Conservation (phyloP, 2,329 filamentous ascomycete species). For the Pseudogymnoascus sp. region DNA sequence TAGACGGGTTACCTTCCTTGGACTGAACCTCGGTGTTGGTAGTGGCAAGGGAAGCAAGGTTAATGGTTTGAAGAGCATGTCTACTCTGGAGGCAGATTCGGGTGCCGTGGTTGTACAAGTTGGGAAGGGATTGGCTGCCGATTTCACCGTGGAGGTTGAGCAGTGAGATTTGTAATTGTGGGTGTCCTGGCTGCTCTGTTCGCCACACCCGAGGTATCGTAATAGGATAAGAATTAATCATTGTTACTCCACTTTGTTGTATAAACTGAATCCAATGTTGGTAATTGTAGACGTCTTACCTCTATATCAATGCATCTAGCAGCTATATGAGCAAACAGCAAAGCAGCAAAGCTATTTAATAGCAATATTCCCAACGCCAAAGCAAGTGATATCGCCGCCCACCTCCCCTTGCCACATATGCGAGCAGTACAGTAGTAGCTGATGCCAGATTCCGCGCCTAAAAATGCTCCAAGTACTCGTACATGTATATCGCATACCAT, state of each 20-base stretch:
- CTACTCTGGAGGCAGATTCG: background rate
- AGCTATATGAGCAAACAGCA: background rate
- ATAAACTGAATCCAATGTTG: background rate
- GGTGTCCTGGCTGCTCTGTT: background rate
- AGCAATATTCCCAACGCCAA: slow-evolving; percentile 2
- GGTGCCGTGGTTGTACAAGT: slow-evolving; percentile 16
- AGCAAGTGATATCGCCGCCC: background rate
- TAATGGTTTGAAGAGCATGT: background rate
- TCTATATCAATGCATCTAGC: background rate
- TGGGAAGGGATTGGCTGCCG: slow-evolving; percentile 14
- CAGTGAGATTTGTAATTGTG: background rate
- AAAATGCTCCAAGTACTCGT: background rate
- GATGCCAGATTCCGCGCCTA: background rate
- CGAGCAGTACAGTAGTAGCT: slow-evolving; percentile 5
- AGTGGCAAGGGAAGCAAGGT: slow-evolving; percentile 14
- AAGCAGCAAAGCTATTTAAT: background rate
- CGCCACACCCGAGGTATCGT: background rate
- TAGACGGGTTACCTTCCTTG: slow-evolving; percentile 43
- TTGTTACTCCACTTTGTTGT: background rate
- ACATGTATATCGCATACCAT: background rate
- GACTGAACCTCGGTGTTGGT: slow-evolving; percentile 19
- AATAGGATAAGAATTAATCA: slow-evolving; percentile 1
- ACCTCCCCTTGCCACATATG: background rate
- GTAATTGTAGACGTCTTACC: background rate
- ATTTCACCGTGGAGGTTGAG: slow-evolving; percentile 15